Base-by-base conservation (phyloP, 164 flowering plant species). In the Berberis vulgaris region DNA sequence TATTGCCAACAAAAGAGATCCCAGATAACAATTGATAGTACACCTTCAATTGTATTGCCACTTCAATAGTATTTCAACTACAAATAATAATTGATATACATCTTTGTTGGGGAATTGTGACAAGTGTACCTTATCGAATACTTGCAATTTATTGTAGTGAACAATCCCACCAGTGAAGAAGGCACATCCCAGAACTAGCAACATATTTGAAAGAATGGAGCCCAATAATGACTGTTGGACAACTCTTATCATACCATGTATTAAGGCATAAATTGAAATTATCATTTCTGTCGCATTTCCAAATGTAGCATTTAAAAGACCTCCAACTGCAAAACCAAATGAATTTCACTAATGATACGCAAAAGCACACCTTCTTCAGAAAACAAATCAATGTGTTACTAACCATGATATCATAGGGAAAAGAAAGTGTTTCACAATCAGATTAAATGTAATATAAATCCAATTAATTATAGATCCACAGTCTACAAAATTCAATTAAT, bases 221-320 rank as follows among this genome's bases (percentile, higher is more conserved):
- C 89, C 92, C 61, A 84, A 73, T 49, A 86, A 71, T 43, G 92
- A 83, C 61, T 84, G 92, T 55, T 86, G 87, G 73, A 86, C 86
- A 50, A 86, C 89, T 61, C 92, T 75, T 44, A 84, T 83, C 92
- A 86, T 86, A 53, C 77, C 84, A 59, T 74, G 69, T 69, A 82
- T 83, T 70, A 84, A 73, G 46, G 92, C 92, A 66, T 84, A 83
- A 1, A 84, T 73, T n/a, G 92, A 84, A 52, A 86, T 86, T 59
- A 86, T 86, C 83, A 86, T 84, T 73, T 86, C 89, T 7, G 92
- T 86, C 4, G 89, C 92, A 77, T 86, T 86, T 39, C 92, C 92
- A 76, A 86, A 86, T 60, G 92, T 86, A 63, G 89, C 89, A 75
- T 83, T 86, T 67, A 84, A 70, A 67, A 86, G 84, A 49, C 92